These are phyloP conservation scores for Scedosporium dehoogii DNA, from an alignment of 2,329 filamentous ascomycete species.

Conservation along the genomic window DNA sequence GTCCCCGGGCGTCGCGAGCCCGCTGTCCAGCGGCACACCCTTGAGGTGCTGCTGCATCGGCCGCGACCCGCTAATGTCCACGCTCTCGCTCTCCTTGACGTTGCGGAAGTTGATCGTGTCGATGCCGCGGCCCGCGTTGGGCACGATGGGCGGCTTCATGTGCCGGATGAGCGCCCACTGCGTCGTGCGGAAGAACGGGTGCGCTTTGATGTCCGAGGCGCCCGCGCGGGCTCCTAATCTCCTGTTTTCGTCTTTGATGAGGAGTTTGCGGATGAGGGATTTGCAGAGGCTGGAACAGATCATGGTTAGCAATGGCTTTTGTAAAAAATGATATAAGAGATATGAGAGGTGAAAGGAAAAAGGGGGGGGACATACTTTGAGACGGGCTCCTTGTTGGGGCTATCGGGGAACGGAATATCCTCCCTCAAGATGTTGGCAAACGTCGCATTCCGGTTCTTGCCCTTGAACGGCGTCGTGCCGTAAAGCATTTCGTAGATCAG, in stretches of 20 bases:
- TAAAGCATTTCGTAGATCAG: slow-evolving; percentile 98
- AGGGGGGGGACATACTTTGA: slow-evolving; percentile 75
- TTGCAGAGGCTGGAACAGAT: slow-evolving; percentile 72
- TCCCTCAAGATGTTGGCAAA: slow-evolving; percentile 96
- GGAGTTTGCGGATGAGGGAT: slow-evolving; percentile 85
- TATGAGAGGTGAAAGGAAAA: too few relatives aligned
- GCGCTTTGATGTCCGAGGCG: slow-evolving; percentile 90
- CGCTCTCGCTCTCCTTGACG: slow-evolving; percentile 92
- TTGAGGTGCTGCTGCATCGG: slow-evolving; percentile 40
- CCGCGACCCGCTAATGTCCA: slow-evolving; percentile 64
- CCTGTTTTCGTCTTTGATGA: slow-evolving; percentile 96
- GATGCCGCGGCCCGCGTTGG: slow-evolving; percentile 77
- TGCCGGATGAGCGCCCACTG: slow-evolving; percentile 96
- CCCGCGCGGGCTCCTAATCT: slow-evolving; percentile 88
- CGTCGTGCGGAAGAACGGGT: slow-evolving; percentile 91
- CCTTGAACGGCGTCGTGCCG: slow-evolving; percentile 97
- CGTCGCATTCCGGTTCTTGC: slow-evolving; percentile 95
- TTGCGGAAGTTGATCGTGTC: slow-evolving; percentile 97
- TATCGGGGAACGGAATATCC: slow-evolving; percentile 92
- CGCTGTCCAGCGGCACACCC: slow-evolving; percentile 79
- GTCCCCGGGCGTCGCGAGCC: slow-evolving; percentile 77
- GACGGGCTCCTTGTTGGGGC: slow-evolving; percentile 70
- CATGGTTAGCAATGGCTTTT: too few relatives aligned
- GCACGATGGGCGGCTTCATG: slow-evolving; percentile 95
- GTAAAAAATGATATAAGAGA: not conserved